Evolutionary conservation across 163 green algal species (phyloP), one percentile per base, ranked within the genome.

Genomic region (Smithsoniella earleae): DNA sequence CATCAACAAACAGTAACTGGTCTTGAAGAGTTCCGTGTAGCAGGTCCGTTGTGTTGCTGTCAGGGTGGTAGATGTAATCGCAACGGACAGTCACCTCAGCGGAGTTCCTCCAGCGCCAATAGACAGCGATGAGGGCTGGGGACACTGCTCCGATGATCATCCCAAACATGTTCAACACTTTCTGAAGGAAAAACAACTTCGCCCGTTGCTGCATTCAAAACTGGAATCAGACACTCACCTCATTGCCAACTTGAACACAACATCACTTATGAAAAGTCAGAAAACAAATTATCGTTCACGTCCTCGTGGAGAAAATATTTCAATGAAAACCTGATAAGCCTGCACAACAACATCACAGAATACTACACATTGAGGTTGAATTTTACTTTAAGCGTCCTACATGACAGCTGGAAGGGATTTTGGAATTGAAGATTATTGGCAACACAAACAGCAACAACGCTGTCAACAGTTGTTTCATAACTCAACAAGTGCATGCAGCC

Each of bases 111-210:
- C 25, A 38, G 38, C 58, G 38, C 34, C 27, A 30, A 10, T n/a
- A 18, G 6, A 36, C 34, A 37, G 34, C 36, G 10, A 77, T 62
- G 13, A 73, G 2, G 4, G 72, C 63, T 22, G 77, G 77, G 25
- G 27, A 45, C 1, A 34, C 38, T 2, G 77, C 77, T 10, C 46
- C 77, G 13, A 75, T 16, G 8, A 81, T 75, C 77, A 81, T 81
- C 38, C 77, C 76, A 8, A 76, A 28, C 37, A 78, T 63, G 43
- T 79, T 82, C 66, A 75, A 79, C 6, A 79, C 16, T 49, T 79
- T 79, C 49, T 64, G 27, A 2, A 43, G 30, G 62, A 82, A 82
- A 62, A 78, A 82, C 22, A 82, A 31, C 16, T 69, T 69, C 16
- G 27, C 34, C 6, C 58, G 58, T 69, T 69, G 30, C 58, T 69